phyloP scores from a whole-genome alignment of 106 monocot species.

The Agapanthus africanus region DNA sequence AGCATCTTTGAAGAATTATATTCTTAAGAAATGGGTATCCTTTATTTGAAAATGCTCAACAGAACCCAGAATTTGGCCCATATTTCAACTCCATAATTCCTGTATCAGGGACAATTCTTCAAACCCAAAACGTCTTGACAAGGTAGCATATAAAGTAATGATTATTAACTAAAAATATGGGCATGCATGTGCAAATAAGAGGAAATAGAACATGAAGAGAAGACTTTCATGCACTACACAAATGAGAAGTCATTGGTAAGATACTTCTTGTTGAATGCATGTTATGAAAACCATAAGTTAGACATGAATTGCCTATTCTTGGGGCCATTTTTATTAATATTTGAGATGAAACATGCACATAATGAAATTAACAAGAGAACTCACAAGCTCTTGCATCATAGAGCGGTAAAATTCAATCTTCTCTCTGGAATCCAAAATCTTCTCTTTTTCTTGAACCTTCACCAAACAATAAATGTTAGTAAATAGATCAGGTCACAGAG shows the following conservation, averaged over 20 bases:
- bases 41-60: too few species aligned
- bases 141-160: neutral
- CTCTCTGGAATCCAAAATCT: slow-evolving; percentile 64
- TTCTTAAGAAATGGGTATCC: too few species aligned
- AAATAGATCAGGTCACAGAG: neutral
- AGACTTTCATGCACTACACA: neutral
- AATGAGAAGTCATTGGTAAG: neutral
- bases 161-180: neutral
- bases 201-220: neutral
- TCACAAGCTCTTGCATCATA: slow-evolving; percentile 74
- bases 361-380: slow-evolving; percentile 14
- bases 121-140: neutral
- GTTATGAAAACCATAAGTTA: neutral
- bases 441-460: slow-evolving; percentile 46
- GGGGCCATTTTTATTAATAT: neutral
- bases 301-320: neutral
- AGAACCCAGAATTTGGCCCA: too few species aligned
- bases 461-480: neutral
- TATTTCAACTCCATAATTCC: too few species aligned
- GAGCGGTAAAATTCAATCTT: slow-evolving; percentile 62
- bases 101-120: too few species aligned
- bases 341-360: neutral
- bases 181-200: neutral
- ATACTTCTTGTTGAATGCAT: neutral
- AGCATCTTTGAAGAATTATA: too few species aligned